These are phyloP conservation scores for Bombardia bombarda DNA, from an alignment of 495 filamentous ascomycete species.

Conservation along the genomic window DNA sequence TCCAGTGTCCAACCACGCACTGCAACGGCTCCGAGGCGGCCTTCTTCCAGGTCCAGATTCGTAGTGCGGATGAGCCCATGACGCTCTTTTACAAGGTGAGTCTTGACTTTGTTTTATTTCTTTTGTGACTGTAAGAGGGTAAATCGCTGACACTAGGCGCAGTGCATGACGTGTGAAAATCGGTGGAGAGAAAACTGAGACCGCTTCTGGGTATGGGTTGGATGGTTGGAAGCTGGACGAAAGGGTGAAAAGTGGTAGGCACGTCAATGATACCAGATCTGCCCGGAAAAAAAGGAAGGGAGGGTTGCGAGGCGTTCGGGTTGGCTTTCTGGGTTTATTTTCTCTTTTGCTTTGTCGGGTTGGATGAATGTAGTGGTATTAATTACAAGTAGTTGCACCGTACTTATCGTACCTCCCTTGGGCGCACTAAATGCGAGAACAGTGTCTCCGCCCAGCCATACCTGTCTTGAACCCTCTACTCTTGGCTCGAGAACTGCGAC, in stretches of 20 bases:
- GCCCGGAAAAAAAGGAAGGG: constrained; percentile 4
- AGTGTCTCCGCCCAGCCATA: too few relatives aligned
- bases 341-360: too few relatives aligned
- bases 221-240: constrained; percentile 3
- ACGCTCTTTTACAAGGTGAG: constrained; percentile 86
- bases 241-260: background rate
- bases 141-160: background rate
- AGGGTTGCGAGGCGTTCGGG: constrained; percentile 16
- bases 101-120: background rate
- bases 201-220: too few relatives aligned
- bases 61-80: constrained; percentile 97
- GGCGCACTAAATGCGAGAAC: too few relatives aligned
- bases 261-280: constrained; percentile 8
- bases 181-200: constrained; percentile 53
- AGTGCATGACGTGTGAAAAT: constrained; percentile 53
- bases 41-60: constrained; percentile 94
- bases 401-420: too few relatives aligned
- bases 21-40: constrained; percentile 77
- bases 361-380: too few relatives aligned
- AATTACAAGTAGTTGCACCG: too few relatives aligned
- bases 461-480: too few relatives aligned
- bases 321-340: too few relatives aligned
- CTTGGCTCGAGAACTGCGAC: too few relatives aligned
- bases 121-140: background rate
- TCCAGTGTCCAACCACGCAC: constrained; percentile 67